Evolutionary conservation across 1,139 yeast genomes (phyloP).

Genomic region (Tardiomyces blankii): DNA sequence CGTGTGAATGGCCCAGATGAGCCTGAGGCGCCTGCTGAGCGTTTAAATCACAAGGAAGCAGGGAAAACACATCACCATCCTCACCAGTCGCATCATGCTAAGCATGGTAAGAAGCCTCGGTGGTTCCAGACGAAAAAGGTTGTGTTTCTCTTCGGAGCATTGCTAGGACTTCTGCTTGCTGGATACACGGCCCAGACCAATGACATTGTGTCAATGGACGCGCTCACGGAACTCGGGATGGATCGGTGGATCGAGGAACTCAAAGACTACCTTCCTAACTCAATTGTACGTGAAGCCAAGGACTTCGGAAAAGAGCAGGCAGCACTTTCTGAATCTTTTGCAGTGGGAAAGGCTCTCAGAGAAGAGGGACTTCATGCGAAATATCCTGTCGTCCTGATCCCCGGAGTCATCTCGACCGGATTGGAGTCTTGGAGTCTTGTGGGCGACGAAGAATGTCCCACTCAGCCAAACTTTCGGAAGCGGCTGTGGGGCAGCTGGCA

Average conservation of each 20-base stretch:
- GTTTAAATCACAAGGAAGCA: neutral
- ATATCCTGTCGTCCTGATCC: conserved; percentile 81
- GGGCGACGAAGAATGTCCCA: conserved; percentile 70
- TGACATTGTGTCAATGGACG: conserved; percentile 41
- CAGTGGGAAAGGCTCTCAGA: conserved; percentile 66
- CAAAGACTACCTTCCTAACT: conserved; percentile 42
- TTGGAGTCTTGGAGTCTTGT: conserved; percentile 85
- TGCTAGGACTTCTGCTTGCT: conserved; percentile 59
- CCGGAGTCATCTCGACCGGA: conserved; percentile 94
- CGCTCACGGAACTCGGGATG: conserved; percentile 17
- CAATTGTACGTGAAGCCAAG: conserved; percentile 47
- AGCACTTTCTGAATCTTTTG: conserved; percentile 55
- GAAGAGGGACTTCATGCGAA: conserved; percentile 42
- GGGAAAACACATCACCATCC: neutral
- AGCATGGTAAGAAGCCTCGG: conserved; percentile 5
- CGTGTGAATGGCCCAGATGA: neutral
- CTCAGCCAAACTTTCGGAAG: conserved; percentile 75
- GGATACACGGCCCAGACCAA: conserved; percentile 48
- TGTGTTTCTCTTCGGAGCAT: conserved; percentile 45
- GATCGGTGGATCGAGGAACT: conserved; percentile 21
- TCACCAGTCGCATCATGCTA: neutral
- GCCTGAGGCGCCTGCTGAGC: neutral
- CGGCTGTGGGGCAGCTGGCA: conserved; percentile 95
- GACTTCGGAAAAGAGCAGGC: conserved; percentile 36
- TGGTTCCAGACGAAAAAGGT: conserved; percentile 18